Evolutionary conservation across 345 rosid species (phyloP).

Genomic region (Acer saccharum): DNA sequence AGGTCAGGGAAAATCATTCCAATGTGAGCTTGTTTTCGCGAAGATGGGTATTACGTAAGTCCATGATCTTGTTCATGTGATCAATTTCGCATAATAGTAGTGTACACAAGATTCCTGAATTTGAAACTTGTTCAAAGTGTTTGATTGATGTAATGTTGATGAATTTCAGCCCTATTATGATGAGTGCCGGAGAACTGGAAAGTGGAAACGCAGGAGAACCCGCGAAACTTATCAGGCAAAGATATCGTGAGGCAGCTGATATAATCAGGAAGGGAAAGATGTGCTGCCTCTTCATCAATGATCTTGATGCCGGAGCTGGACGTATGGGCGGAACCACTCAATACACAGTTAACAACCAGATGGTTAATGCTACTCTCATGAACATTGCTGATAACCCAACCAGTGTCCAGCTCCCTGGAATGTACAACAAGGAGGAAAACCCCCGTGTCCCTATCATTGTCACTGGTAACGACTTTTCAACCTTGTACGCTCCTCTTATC

Average conservation of each 20-base stretch:
- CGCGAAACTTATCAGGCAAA: slow-evolving; percentile 92
- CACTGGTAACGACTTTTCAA: slow-evolving; percentile 99
- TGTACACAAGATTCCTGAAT: too few species aligned
- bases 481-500: slow-evolving; percentile 94
- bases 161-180: slow-evolving; percentile 87
- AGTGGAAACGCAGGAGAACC: slow-evolving; percentile 98
- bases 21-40: slow-evolving; percentile 94
- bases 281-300: slow-evolving; percentile 95
- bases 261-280: slow-evolving; percentile 92
- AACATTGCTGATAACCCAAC: slow-evolving; percentile 99
- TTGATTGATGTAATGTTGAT: neutral
- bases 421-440: slow-evolving; percentile 99
- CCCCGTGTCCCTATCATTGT: slow-evolving; percentile 93
- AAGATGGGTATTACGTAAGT: slow-evolving; percentile 99
- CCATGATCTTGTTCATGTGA: neutral
- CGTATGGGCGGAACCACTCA: slow-evolving; percentile 96
- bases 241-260: slow-evolving; percentile 98
- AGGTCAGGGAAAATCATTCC: slow-evolving; percentile 99
- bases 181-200: slow-evolving; percentile 99
- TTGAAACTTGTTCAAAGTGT: neutral
- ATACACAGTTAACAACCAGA: slow-evolving; percentile 98
- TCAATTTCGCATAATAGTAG: neutral
- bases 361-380: slow-evolving; percentile 99
- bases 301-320: slow-evolving; percentile 98
- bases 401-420: slow-evolving; percentile 90